These are phyloP conservation scores for Scheffersomyces stipitis DNA, from an alignment of 805 yeast species.

Conservation along the genomic window DNA sequence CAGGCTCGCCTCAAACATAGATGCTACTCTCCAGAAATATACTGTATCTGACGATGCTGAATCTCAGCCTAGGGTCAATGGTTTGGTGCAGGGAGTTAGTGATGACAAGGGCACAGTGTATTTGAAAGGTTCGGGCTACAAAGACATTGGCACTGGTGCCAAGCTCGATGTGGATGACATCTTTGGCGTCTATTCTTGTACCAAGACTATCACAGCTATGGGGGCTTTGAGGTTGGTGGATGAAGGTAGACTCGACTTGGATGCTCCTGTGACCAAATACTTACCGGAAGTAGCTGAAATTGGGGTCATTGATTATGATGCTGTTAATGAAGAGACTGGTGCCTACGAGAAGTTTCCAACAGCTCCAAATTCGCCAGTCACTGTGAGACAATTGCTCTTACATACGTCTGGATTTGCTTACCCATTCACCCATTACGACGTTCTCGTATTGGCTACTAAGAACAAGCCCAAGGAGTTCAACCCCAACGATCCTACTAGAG, in stretches of 20 bases:
- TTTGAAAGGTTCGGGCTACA: constrained; percentile 22
- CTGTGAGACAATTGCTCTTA: constrained; percentile 27
- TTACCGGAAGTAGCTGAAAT: constrained; percentile 32
- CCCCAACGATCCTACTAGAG: constrained; percentile 9
- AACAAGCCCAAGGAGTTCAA: constrained; percentile 6
- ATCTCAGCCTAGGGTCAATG: too few relatives aligned
- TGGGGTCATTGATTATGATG: constrained; percentile 25
- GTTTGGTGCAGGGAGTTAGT: constrained; percentile 30
- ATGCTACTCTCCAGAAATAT: too few relatives aligned
- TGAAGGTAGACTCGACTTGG: constrained; percentile 30
- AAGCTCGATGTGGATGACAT: constrained; percentile 16
- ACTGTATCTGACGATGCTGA: too few relatives aligned
- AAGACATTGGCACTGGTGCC: constrained; percentile 14
- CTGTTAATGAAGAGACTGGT: constrained; percentile 25
- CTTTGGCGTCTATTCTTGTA: constrained; percentile 26
- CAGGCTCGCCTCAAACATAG: too few relatives aligned
- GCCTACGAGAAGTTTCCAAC: constrained; percentile 19
- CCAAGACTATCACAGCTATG: constrained; percentile 35
- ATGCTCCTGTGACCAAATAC: constrained; percentile 30
- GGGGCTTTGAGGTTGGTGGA: constrained; percentile 36
- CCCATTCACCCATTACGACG: constrained; percentile 12
- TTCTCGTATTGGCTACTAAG: constrained; percentile 10
- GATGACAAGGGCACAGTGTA: constrained; percentile 20
- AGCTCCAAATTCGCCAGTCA: constrained; percentile 22
- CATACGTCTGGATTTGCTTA: constrained; percentile 31